Evolutionary conservation across 495 filamentous ascomycete genomes (phyloP).

Genomic region (Margaritispora aquatica): DNA sequence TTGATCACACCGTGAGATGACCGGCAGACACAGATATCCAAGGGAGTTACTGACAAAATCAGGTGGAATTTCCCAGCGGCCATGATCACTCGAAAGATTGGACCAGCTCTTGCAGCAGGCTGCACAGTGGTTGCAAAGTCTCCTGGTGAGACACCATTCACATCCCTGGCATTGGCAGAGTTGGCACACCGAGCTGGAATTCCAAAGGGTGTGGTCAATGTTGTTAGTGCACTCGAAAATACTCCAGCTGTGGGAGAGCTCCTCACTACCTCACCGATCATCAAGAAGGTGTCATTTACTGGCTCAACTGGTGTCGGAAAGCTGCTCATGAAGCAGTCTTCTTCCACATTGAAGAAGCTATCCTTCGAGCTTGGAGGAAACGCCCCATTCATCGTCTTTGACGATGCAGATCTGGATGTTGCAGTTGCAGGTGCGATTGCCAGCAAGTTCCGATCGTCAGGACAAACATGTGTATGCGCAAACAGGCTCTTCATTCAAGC

Average conservation of each 20-base stretch:
- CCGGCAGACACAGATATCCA: neutral
- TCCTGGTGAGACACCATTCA: conserved; percentile 81
- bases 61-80: conserved; percentile 89
- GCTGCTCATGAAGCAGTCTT: conserved; percentile 77
- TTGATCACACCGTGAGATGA: conserved; percentile 70
- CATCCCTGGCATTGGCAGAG: conserved; percentile 74
- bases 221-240: conserved; percentile 66
- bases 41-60: neutral
- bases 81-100: conserved; percentile 89
- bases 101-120: conserved; percentile 73
- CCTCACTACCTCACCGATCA: conserved; percentile 61
- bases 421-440: conserved; percentile 71
- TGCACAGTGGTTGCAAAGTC: conserved; percentile 85
- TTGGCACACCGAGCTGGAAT: conserved; percentile 78
- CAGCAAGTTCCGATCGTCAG: conserved; percentile 80
- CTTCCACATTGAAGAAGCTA: conserved; percentile 77
- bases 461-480: conserved; percentile 88
- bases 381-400: conserved; percentile 89
- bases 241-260: conserved; percentile 67
- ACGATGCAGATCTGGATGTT: conserved; percentile 75
- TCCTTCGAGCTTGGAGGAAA: conserved; percentile 88
- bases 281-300: conserved; percentile 87
- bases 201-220: conserved; percentile 77
- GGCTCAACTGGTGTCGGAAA: conserved; percentile 84
- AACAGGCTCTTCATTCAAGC: conserved; percentile 81